Base-by-base conservation (phyloP, 768 basidiomycete species). In the Tricholoma saponaceum region DNA sequence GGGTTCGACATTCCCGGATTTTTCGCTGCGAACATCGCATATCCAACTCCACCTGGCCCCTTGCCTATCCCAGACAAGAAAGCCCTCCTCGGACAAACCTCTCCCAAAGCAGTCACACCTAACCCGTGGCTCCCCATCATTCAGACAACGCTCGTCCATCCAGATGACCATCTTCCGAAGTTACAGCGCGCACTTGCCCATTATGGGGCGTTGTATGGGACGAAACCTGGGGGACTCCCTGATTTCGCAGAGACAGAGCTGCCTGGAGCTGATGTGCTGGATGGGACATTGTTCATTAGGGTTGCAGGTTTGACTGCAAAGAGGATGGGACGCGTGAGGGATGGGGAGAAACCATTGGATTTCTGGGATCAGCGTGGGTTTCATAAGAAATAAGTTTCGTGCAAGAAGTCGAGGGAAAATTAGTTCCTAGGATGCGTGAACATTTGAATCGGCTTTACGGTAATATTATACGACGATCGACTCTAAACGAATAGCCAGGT, bases 221-320 rank as follows among this genome's bases (percentile, higher is more conserved):
- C 10, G 41, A 72, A 78, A 32, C 56, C 60, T 8, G 52, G 61
- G 13, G 63, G 65, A 8, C 47, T 55, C 49, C 52, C 60, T 26
- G 58, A 66, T 55, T 65, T 70, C 51, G 62, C 69, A 25, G 64
- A 64, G 0, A 76, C 76, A 12, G 73, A 82, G 51, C 68, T 86
- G 43, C 72, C 75, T 13, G 85, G 80, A n/a, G 77, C 76, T 5
- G 81, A 82, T 53, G 65, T 72, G 39, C 61, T 80, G 26, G 87
- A 89, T 65, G 87, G 87, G 8, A 81, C 80, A 16, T 62, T 90
- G 50, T 90, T 90, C 65, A 61, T 86, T 35, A 73, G 86, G 46
- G 72, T 74, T 0, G 86, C 85, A 4, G 77, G 78, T 57, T 61
- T 86, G 64, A 82, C 82, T 4, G 72, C 75, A 22, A 72, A 77